Percentiles rank a stretch among this genome's conserved stretches.
These are phyloP conservation scores for Chenopodium formosanum DNA, from an alignment of 148 eudicot species.

Conservation along the genomic window DNA sequence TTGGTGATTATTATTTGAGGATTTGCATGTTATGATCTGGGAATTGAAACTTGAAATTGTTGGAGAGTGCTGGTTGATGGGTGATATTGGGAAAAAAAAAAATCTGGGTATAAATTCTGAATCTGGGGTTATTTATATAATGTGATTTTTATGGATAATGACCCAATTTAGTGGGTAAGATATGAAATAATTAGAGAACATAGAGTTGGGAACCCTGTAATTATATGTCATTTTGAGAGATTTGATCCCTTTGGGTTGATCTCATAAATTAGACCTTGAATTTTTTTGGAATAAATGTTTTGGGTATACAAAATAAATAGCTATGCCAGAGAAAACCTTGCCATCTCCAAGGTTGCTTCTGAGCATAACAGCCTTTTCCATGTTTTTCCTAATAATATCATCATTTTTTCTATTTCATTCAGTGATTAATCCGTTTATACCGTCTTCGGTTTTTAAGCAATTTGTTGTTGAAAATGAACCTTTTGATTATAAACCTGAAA, in stretches of 20 bases:
- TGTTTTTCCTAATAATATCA: conserved; percentile 49
- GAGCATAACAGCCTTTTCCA: conserved; percentile 45
- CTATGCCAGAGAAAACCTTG: conserved; percentile 55
- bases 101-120: conserved; percentile 7
- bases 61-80: not conserved
- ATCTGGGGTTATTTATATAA: conserved; percentile 7
- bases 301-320: conserved; percentile 19
- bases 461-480: conserved; percentile 39
- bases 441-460: conserved; percentile 44
- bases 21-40: conserved; percentile 14
- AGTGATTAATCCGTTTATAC: conserved; percentile 40
- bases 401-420: conserved; percentile 56
- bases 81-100: conserved; percentile 3
- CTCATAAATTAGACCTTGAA: conserved; percentile 6
- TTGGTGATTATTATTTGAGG: conserved; percentile 13
- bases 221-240: not conserved
- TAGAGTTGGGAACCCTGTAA: not conserved
- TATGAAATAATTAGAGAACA: not conserved
- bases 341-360: conserved; percentile 51
- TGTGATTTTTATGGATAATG: conserved; percentile 17
- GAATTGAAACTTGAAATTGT: conserved; percentile 11
- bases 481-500: conserved; percentile 17
- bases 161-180: conserved; percentile 11
- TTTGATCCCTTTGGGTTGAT: not conserved
- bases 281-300: conserved; percentile 24